Percentiles rank a stretch among this genome's conserved stretches.
Evolutionary conservation across 2,329 filamentous ascomycete species (phyloP).

Genomic region (Sporothrix brasiliensis): DNA sequence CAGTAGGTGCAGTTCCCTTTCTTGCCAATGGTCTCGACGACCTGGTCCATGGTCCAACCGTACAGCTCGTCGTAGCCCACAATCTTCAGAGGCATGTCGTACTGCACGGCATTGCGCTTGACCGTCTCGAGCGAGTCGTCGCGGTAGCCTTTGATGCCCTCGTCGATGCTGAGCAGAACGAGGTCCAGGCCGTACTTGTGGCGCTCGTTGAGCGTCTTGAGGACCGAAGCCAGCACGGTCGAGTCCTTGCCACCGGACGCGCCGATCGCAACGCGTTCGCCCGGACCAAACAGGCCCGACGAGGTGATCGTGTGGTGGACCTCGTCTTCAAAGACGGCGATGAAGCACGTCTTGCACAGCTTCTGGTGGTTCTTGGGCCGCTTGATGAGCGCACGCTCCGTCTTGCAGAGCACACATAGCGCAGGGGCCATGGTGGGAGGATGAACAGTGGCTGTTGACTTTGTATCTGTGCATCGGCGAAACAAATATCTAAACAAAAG

Average conservation of each 20-base stretch:
- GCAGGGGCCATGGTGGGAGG: constrained; percentile 69
- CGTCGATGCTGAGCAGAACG: constrained; percentile 87
- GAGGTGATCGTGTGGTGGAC: constrained; percentile 88
- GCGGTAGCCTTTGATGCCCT: constrained; percentile 95
- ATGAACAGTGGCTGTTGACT: background rate
- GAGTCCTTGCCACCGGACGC: constrained; percentile 97
- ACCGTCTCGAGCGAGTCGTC: constrained; percentile 97
- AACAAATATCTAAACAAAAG: background rate
- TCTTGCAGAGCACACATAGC: constrained; percentile 74
- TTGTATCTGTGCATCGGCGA: background rate
- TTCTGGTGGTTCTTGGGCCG: constrained; percentile 94
- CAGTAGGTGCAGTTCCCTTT: constrained; percentile 99
- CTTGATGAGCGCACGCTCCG: constrained; percentile 81
- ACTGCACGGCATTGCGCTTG: constrained; percentile 88
- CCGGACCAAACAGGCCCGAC: constrained; percentile 76
- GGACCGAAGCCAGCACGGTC: constrained; percentile 88
- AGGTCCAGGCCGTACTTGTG: constrained; percentile 85
- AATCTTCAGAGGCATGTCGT: constrained; percentile 88
- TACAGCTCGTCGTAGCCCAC: constrained; percentile 93
- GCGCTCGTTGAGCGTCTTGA: constrained; percentile 91
- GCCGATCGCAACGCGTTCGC: constrained; percentile 89
- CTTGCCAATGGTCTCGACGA: constrained; percentile 93
- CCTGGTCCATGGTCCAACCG: constrained; percentile 99
- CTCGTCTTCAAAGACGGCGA: constrained; percentile 85
- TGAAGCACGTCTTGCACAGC: constrained; percentile 87